Base-by-base conservation (phyloP, 441 rosid genomes). In the Cnidoscolus chayamansa region DNA sequence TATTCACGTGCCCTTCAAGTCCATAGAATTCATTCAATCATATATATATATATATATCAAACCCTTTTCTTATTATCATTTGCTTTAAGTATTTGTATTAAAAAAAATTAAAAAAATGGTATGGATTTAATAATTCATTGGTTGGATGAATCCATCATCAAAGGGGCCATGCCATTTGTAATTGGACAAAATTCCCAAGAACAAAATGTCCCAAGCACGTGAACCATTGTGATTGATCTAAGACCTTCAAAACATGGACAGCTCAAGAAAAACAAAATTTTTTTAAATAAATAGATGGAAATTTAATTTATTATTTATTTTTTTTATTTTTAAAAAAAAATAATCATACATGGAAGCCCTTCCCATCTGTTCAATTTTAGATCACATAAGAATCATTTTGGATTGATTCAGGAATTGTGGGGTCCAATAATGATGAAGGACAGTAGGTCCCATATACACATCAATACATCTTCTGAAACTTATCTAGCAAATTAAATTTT, bases 401-500 rank as follows among this genome's bases (percentile, higher is more conserved):
- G 79, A 73, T 71, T 63, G 64, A 74, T 70, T 65, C 70, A 30
- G 13, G 4, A 40, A 31, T 16, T 48, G 8, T 49, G 70, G 84
- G 82, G 69, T 32, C 84, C 81, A 80, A 82, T 57, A 81, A 80
- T 83, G 78, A 81, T 81, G 80, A 67, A 77, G 65, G 66, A 65
- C 61, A 72, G 50, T 66, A 58, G 76, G 65, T 30, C 80, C 77
- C 66, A 78, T 72, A 63, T 62, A 30, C 11, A 64, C 11, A 64
- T 17, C 19, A n/a, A 48, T 30, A 4, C 20, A 59, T 30, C 12
- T 13, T n/a, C 58, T 35, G 48, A 69, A 70, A 63, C 77, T 78
- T 76, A 77, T 82, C 76, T 57, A 59, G 64, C 72, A 35, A 35
- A 35, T 35, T 68, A 78, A 40, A 70, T 75, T 47, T 67, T 70